Base-by-base conservation (phyloP, 1,139 yeast genomes). In the Yamadazyma oceani region DNA sequence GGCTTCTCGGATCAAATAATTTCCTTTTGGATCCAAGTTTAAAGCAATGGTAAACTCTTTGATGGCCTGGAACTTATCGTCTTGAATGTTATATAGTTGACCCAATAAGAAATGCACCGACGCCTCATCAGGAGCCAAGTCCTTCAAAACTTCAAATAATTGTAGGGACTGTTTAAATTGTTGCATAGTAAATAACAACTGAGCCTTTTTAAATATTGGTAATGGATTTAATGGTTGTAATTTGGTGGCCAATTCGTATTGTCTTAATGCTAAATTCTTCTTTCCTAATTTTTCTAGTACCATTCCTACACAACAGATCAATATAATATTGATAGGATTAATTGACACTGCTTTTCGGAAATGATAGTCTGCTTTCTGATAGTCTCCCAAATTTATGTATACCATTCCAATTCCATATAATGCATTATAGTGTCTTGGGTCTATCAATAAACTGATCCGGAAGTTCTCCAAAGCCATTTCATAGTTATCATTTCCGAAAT, bases 321-420 rank as follows among this genome's bases (percentile, higher is more conserved):
- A 70, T 29, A 94, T 90, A 5, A 88, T 86, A 58, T 94, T 94
- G 31, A 84, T 83, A 1, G 97, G 97, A 54, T 92, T 92, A 38
- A 92, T 87, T 29, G 84, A 78, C 14, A 87, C 79, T 0, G 98
- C 98, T 52, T 85, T 85, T 36, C 88, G 69, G 66, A 92, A 89
- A 60, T 89, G 95, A 45, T 81, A 77, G 51, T 89, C 92, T 0
- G 98, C 96, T 53, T 82, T 80, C 32, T 76, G 80, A 51, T 81
- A 81, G 52, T 88, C 90, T 3, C 97, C 97, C 38, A 89, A 65
- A 51, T 89, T 86, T 58, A 89, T 75, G 58, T 85, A 86, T 28
- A 90, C 95, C 95, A 89, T 89, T 6, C 98, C 98, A 42, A 94
- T 77, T 16, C 98, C 98, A 54, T 92, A 94, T 54, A 92, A 80